These are phyloP conservation scores for Suillus brevipes DNA, from an alignment of 768 basidiomycete genomes.

Conservation along the genomic window DNA sequence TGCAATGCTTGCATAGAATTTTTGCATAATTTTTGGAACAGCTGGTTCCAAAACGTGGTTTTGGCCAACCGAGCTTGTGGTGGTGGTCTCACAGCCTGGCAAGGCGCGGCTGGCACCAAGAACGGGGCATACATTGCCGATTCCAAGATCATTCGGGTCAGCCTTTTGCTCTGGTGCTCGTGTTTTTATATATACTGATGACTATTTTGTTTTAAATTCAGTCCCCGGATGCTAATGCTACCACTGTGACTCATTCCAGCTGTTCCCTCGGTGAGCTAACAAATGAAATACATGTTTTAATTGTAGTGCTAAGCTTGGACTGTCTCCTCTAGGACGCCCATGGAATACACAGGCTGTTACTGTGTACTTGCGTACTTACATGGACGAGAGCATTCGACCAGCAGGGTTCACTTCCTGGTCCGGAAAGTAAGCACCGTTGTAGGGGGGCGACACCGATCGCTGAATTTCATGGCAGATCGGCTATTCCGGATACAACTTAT, in stretches of 20 bases:
- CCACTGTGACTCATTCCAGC: slow-evolving; percentile 40
- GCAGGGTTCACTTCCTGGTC: slow-evolving; percentile 54
- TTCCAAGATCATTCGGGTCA: slow-evolving; percentile 56
- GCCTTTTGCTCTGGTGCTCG: slow-evolving; percentile 15
- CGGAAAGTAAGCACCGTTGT: slow-evolving; percentile 16
- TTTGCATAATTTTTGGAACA: slow-evolving; percentile 16
- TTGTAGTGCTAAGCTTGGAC: background rate
- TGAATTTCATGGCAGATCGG: slow-evolving; percentile 34
- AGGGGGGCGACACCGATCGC: background rate
- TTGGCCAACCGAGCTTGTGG: slow-evolving; percentile 66
- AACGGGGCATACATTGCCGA: slow-evolving; percentile 56
- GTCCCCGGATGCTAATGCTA: slow-evolving; percentile 61
- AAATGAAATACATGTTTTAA: background rate
- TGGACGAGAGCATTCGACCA: slow-evolving; percentile 56
- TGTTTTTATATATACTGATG: background rate
- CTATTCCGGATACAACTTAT: slow-evolving; percentile 55
- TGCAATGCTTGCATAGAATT: background rate
- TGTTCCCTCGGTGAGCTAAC: slow-evolving; percentile 52
- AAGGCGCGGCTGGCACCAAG: slow-evolving; percentile 46
- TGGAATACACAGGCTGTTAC: slow-evolving; percentile 63
- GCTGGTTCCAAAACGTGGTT: slow-evolving; percentile 60
- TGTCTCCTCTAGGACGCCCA: slow-evolving; percentile 39
- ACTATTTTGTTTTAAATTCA: slow-evolving; percentile 18
- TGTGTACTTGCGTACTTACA: slow-evolving; percentile 53
- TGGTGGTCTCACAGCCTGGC: slow-evolving; percentile 67